These are phyloP conservation scores for Solanum neorickii DNA, from an alignment of 257 asterid genomes.

Conservation along the genomic window DNA sequence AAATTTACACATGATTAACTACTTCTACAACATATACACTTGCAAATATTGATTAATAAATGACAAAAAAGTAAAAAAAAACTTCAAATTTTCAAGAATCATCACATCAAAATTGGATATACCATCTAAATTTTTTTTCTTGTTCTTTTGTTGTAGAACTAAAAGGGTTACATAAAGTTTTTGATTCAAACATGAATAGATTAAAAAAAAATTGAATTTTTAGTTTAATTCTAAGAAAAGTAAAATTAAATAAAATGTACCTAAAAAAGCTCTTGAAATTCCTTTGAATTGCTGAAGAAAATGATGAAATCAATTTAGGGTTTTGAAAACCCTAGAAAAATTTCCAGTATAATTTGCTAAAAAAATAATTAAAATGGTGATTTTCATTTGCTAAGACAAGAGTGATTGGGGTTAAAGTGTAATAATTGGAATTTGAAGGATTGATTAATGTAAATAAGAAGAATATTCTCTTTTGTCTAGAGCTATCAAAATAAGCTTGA, in stretches of 20 bases:
- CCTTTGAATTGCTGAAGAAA: background rate
- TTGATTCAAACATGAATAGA: background rate
- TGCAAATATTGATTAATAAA: background rate
- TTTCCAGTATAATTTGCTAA: background rate
- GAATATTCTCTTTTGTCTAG: background rate
- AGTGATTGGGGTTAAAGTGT: background rate
- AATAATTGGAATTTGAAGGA: background rate
- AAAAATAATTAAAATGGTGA: background rate
- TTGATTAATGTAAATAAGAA: background rate
- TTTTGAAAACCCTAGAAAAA: background rate
- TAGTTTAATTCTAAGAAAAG: background rate
- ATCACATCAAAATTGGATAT: background rate
- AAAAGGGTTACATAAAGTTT: background rate
- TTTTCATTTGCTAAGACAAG: background rate
- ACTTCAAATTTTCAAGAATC: background rate
- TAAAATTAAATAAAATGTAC: background rate
- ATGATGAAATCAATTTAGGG: background rate
- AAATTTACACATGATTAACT: background rate
- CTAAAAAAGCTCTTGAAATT: background rate
- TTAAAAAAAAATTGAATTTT: background rate
- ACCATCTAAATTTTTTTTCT: background rate
- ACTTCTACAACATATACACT: background rate
- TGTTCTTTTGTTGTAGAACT: background rate
- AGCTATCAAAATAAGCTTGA: too few relatives aligned
- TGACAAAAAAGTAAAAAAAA: background rate